Evolutionary conservation across 495 filamentous ascomycete genomes (phyloP).

Genomic region (Glarea lozoyensis): DNA sequence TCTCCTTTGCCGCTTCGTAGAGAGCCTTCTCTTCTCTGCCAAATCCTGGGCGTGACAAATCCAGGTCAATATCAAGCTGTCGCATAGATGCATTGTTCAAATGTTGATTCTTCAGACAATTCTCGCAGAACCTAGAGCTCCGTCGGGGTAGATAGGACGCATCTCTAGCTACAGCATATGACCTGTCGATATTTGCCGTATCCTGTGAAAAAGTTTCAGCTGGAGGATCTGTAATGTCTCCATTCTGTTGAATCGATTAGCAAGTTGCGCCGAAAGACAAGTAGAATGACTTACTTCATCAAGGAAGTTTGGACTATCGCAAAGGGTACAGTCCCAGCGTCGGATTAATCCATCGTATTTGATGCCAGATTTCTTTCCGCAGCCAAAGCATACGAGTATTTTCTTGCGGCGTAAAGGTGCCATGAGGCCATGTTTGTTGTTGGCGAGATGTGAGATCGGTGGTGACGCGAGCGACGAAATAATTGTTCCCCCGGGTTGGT

Average conservation of each 20-base stretch:
- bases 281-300: constrained; percentile 43
- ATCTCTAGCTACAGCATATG: constrained; percentile 26
- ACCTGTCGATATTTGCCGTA: constrained; percentile 29
- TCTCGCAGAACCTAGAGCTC: constrained; percentile 55
- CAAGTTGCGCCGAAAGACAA: constrained; percentile 6
- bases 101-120: constrained; percentile 76
- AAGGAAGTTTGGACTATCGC: constrained; percentile 75
- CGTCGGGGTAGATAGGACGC: constrained; percentile 21
- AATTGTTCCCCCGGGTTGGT: constrained; percentile 1
- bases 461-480: background rate
- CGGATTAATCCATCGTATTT: constrained; percentile 36
- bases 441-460: background rate
- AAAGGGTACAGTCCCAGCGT: constrained; percentile 61
- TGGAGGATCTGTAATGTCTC: constrained; percentile 83
- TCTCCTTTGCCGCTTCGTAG: constrained; percentile 50
- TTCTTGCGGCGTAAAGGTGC: constrained; percentile 35
- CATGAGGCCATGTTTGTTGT: constrained; percentile 30
- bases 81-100: constrained; percentile 58
- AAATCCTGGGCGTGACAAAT: constrained; percentile 52
- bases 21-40: constrained; percentile 37
- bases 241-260: constrained; percentile 43
- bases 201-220: constrained; percentile 34
- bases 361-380: constrained; percentile 51
- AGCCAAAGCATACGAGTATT: constrained; percentile 66
- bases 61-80: constrained; percentile 42